Conservation (phyloP, 495 filamentous ascomycete species). For the Penicillium tannophilum region DNA sequence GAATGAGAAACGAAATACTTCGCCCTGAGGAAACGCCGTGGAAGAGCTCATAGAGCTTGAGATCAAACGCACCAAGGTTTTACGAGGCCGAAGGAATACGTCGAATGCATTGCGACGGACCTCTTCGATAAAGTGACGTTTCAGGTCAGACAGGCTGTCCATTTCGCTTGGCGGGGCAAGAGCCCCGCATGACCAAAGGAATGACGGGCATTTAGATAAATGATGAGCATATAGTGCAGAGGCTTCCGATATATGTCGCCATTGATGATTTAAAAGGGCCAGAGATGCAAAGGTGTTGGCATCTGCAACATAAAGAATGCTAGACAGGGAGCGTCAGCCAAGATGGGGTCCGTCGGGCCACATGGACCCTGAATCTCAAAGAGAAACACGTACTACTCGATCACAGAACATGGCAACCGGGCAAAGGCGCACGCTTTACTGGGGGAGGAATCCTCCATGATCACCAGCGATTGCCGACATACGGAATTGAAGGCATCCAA, state of each 20-base stretch:
- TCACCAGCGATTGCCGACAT: conserved; percentile 28
- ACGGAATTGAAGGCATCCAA: conserved; percentile 18
- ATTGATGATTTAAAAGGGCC: conserved; percentile 76
- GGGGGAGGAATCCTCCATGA: conserved; percentile 32
- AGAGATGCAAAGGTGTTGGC: conserved; percentile 82
- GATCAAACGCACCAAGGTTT: conserved; percentile 74
- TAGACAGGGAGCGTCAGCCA: conserved; percentile 32
- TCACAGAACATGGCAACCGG: conserved; percentile 31
- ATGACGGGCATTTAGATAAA: conserved; percentile 70
- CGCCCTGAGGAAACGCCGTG: conserved; percentile 75
- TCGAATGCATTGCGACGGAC: conserved; percentile 81
- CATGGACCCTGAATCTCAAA: conserved; percentile 6
- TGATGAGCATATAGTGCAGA: conserved; percentile 75
- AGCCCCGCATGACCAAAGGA: conserved; percentile 54
- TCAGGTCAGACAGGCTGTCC: conserved; percentile 60
- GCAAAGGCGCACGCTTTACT: conserved; percentile 19
- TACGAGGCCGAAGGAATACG: conserved; percentile 68
- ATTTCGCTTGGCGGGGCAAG: conserved; percentile 46
- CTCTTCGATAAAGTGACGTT: conserved; percentile 67
- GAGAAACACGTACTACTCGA: conserved; percentile 29
- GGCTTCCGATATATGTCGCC: conserved; percentile 73
- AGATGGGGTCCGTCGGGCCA: neutral
- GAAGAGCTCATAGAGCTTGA: conserved; percentile 82
- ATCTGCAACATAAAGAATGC: conserved; percentile 74
- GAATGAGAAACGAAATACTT: conserved; percentile 81